Base-by-base conservation (phyloP, 208 protist species). In the Tritrichomonas foetus region DNA sequence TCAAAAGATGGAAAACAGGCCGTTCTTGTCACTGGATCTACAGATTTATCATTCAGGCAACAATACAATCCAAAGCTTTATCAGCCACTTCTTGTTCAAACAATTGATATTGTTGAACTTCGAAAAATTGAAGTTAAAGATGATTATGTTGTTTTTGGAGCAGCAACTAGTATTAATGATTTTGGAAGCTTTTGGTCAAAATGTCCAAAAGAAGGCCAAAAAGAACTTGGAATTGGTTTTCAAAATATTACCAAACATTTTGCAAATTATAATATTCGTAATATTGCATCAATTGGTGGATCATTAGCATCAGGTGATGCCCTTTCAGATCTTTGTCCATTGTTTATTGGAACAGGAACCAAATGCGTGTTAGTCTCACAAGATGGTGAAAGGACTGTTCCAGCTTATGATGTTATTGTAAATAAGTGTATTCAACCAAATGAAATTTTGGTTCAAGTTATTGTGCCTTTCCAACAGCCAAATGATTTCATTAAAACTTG, bases 201-300 rank as follows among this genome's bases (percentile, higher is more conserved):
- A 9, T 36, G 1, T 47, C 9, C 25, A 36, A 5, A 11, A 47
- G 33, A 20, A 8, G 16, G 3, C 2, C 69, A 78, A n/a, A 47
- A 36, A n/a, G 25, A 47, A 47, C 69, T 78, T n/a, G 25, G 33
- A 11, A 78, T 47, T 27, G 69, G 33, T n/a, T 47, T 78, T 36
- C 39, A 27, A 78, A 78, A 1, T 9, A 78, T 78, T n/a, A 78
- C 69, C 39, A 78, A 78, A n/a, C 33, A 78, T 11, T 78, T 78
- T 36, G 69, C 69, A 47, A 78, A 78, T 36, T 78, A 78, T n/a
- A 78, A 78, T 36, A 47, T 78, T n/a, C 36, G 74, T 53, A 84
- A 84, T 44, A 53, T 84, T 44, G 74, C 25, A 27, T 53, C 41
- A 49, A 84, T 84, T n/a, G 74, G 36, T 84, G 74, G 74, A 11